These are phyloP conservation scores for Gelatoporia subvermispora DNA, from an alignment of 768 basidiomycete species.

Conservation along the genomic window DNA sequence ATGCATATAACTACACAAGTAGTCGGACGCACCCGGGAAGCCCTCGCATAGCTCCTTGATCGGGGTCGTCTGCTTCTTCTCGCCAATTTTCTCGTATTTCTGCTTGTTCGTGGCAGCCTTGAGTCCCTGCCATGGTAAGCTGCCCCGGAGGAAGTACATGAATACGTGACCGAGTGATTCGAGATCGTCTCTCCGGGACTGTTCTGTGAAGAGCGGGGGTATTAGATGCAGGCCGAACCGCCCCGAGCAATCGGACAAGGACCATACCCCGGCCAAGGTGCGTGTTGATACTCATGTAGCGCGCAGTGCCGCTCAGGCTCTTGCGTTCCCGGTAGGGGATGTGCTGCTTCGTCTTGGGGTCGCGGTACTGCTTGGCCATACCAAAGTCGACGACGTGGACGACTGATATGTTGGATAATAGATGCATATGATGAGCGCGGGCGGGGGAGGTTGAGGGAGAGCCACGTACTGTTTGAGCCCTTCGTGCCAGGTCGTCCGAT, in stretches of 20 bases:
- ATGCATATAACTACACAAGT: not conserved
- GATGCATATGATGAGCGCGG: not conserved
- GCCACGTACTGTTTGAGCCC: slow-evolving; percentile 61
- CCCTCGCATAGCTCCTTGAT: slow-evolving; percentile 97
- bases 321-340: slow-evolving; percentile 99
- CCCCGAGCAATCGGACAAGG: slow-evolving; percentile 1
- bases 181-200: slow-evolving; percentile 92
- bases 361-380: slow-evolving; percentile 99
- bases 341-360: slow-evolving; percentile 98
- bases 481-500: slow-evolving; percentile 93
- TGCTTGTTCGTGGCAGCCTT: slow-evolving; percentile 99
- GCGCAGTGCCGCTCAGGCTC: slow-evolving; percentile 92
- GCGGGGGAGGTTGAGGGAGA: not conserved
- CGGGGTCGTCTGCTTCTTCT: slow-evolving; percentile 98
- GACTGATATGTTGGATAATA: slow-evolving; percentile 37
- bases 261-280: slow-evolving; percentile 90
- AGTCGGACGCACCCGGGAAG: slow-evolving; percentile 67
- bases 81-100: slow-evolving; percentile 99
- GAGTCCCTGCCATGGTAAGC: slow-evolving; percentile 97
- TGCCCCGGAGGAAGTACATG: slow-evolving; percentile 98
- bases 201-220: slow-evolving; percentile 44
- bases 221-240: slow-evolving; percentile 1
- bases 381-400: slow-evolving; percentile 98
- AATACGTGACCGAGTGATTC: slow-evolving; percentile 99
- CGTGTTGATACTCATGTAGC: slow-evolving; percentile 99